phyloP scores from a whole-genome alignment of 2,329 filamentous ascomycete genomes.

The Furcasterigmium furcatum region DNA sequence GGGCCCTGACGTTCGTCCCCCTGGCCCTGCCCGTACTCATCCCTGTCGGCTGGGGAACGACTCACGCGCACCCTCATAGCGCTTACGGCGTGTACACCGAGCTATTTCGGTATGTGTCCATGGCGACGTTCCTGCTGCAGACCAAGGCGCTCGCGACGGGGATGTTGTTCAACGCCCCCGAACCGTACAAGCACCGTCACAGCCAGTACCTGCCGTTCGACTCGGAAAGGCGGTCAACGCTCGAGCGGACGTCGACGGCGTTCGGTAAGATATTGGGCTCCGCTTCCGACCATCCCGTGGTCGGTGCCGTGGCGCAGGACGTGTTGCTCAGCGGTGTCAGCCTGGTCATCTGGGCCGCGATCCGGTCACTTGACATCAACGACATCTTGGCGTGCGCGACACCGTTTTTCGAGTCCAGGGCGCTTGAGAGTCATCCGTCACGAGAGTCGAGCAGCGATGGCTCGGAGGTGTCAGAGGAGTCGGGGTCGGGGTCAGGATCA shows the following conservation, averaged over 20 bases:
- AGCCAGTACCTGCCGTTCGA: constrained; percentile 43
- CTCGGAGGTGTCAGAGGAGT: neutral
- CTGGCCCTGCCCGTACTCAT: constrained; percentile 42
- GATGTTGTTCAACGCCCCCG: constrained; percentile 43
- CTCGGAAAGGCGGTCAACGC: constrained; percentile 35
- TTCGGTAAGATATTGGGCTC: constrained; percentile 43
- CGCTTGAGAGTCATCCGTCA: neutral
- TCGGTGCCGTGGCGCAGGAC: constrained; percentile 55
- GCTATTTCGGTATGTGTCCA: constrained; percentile 44
- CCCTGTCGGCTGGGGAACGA: constrained; percentile 44
- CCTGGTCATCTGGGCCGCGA: constrained; percentile 55
- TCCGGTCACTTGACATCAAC: constrained; percentile 45
- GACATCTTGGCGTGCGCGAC: constrained; percentile 40
- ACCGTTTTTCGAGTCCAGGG: constrained; percentile 20
- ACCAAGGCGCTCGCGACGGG: constrained; percentile 37
- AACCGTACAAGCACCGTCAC: constrained; percentile 44
- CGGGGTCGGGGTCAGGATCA: no score
- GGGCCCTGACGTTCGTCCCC: constrained; percentile 40
- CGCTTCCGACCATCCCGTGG: constrained; percentile 53
- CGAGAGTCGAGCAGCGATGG: neutral
- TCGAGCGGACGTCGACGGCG: constrained; percentile 42
- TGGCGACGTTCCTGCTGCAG: constrained; percentile 40
- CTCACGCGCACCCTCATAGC: constrained; percentile 34
- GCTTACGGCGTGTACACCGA: constrained; percentile 36
- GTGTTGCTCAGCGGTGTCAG: constrained; percentile 52